phyloP scores from a whole-genome alignment of 2,329 filamentous ascomycete genomes.

The Xylaria sp. region DNA sequence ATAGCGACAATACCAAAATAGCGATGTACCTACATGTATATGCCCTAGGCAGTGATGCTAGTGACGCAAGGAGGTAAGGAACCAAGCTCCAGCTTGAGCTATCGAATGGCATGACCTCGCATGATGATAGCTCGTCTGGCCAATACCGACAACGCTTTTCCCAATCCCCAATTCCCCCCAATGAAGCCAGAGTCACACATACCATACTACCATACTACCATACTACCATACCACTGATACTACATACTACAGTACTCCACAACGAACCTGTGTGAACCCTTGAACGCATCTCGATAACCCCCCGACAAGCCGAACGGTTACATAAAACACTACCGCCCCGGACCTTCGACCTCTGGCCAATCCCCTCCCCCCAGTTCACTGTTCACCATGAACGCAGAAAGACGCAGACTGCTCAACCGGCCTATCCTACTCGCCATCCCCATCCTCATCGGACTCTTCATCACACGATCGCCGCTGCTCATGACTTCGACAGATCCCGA shows the following conservation, averaged over 20 bases:
- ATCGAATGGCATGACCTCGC: constrained; percentile 20
- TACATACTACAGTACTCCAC: no score
- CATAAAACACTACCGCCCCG: constrained; percentile 9
- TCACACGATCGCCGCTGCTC: constrained; percentile 47
- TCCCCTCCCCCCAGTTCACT: background rate
- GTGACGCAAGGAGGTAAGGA: no score
- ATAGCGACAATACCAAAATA: no score
- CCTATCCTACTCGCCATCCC: constrained; percentile 43
- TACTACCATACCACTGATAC: no score
- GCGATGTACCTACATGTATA: background rate
- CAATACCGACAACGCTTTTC: constrained; percentile 19
- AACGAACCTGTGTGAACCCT: no score
- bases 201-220: no score
- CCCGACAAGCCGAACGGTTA: background rate
- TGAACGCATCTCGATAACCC: background rate
- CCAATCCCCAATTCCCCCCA: background rate
- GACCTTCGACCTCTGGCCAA: background rate
- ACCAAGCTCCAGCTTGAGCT: no score
- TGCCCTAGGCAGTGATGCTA: no score
- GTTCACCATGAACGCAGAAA: constrained; percentile 28
- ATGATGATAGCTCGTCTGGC: constrained; percentile 4
- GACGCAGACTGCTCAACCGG: constrained; percentile 36
- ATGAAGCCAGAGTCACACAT: background rate
- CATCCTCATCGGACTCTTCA: constrained; percentile 45
- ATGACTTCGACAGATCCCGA: constrained; percentile 45